phyloP scores from a whole-genome alignment of 768 basidiomycete species.

The Russula dissimulans region DNA sequence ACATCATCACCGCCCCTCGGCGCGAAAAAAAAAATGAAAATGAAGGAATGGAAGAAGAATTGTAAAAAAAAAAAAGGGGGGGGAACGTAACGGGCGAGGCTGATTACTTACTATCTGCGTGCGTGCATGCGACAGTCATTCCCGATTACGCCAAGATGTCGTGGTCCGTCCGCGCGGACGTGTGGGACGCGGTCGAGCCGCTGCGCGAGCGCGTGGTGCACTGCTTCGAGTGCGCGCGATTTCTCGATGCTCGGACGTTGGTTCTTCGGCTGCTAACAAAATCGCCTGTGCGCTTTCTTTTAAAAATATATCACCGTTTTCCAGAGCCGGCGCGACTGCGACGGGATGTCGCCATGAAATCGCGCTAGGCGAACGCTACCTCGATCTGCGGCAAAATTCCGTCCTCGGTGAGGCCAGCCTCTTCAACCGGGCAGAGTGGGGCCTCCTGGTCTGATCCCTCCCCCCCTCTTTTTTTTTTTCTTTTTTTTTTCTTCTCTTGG shows the following conservation, averaged over 20 bases:
- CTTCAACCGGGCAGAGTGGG: too few species aligned
- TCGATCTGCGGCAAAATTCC: constrained; percentile 16
- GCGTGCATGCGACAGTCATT: constrained; percentile 43
- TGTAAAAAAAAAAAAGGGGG: background rate
- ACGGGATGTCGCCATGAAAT: constrained; percentile 14
- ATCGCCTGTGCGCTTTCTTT: too few species aligned
- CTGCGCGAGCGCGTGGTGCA: constrained; percentile 52
- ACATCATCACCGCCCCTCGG: background rate
- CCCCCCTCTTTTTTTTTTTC: too few species aligned
- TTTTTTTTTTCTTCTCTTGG: too few species aligned
- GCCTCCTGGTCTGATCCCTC: background rate
- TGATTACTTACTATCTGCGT: too few species aligned
- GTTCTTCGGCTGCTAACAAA: background rate
- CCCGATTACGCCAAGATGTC: constrained; percentile 73
- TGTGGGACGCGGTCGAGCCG: constrained; percentile 41
- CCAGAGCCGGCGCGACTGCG: constrained; percentile 14
- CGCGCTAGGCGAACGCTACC: constrained; percentile 2
- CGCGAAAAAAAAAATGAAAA: too few species aligned
- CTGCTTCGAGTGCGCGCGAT: constrained; percentile 56
- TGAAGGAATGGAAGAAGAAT: background rate
- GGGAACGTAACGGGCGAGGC: too few species aligned
- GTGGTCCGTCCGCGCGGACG: constrained; percentile 66
- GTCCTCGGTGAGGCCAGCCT: constrained; percentile 17
- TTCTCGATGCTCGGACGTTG: background rate
- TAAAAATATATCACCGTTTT: too few species aligned